A percentile compares a stretch with the other conserved stretches of the same genome.
Evolutionary conservation across 495 filamentous ascomycete species (phyloP).

Genomic region (Xylaria curta): DNA sequence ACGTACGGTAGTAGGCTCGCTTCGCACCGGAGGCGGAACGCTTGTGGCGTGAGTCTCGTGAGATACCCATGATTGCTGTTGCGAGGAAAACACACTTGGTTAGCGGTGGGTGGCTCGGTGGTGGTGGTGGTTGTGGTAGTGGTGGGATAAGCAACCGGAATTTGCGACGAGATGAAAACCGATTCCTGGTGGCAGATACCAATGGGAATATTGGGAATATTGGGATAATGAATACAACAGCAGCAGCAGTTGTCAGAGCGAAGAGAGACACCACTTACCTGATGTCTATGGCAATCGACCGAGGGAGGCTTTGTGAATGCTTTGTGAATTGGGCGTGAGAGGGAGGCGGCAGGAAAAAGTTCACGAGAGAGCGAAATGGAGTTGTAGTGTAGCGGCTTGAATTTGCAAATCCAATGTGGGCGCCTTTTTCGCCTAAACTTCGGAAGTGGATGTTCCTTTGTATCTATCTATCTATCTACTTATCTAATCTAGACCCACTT

Average conservation of each 20-base stretch:
- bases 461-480: slow-evolving; percentile 21
- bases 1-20: slow-evolving; percentile 85
- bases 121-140: neutral
- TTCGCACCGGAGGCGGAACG: slow-evolving; percentile 96
- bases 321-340: slow-evolving; percentile 26
- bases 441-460: slow-evolving; percentile 29
- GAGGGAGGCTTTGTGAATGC: too few relatives aligned
- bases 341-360: slow-evolving; percentile 34
- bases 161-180: neutral
- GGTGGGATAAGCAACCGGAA: slow-evolving; percentile 11
- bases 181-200: neutral
- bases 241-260: neutral
- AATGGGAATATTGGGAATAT: neutral
- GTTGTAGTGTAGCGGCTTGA: slow-evolving; percentile 32
- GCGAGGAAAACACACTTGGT: slow-evolving; percentile 16
- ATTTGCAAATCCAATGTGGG: slow-evolving; percentile 39
- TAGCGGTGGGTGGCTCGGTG: slow-evolving; percentile 30
- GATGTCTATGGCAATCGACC: slow-evolving; percentile 40
- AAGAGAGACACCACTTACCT: slow-evolving; percentile 35
- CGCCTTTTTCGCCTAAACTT: slow-evolving; percentile 40
- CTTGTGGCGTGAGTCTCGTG: slow-evolving; percentile 99
- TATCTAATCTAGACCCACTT: slow-evolving; percentile 1
- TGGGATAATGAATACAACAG: neutral
- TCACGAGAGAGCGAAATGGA: slow-evolving; percentile 34
- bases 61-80: slow-evolving; percentile 90